These are phyloP conservation scores for Lodderomyces orthopsilosis DNA, from an alignment of 1,139 yeast species.

Conservation along the genomic window DNA sequence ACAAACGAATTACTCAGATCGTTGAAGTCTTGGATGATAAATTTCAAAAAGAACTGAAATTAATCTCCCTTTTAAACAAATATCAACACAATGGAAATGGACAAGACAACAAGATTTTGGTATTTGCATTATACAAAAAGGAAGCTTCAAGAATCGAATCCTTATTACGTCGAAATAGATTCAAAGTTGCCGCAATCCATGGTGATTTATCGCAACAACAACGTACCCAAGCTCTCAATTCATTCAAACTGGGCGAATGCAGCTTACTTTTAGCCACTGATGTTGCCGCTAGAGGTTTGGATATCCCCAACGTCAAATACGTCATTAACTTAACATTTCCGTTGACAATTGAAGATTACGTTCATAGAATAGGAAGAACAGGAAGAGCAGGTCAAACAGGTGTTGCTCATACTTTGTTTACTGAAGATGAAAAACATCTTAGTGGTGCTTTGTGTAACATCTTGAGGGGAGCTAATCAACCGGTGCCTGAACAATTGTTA, in stretches of 20 bases:
- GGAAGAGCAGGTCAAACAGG: conserved; percentile 98
- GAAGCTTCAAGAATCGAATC: conserved; percentile 92
- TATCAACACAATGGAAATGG: conserved; percentile 69
- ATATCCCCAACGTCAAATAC: conserved; percentile 94
- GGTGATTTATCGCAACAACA: conserved; percentile 94
- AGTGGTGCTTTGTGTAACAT: conserved; percentile 94
- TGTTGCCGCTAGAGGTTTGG: conserved; percentile 98
- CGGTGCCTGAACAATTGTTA: conserved; percentile 92
- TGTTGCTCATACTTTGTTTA: conserved; percentile 89
- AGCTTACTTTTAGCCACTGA: conserved; percentile 89
- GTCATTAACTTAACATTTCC: conserved; percentile 97
- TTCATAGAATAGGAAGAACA: conserved; percentile 96
- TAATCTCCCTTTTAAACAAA: conserved; percentile 67
- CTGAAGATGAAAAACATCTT: conserved; percentile 95
- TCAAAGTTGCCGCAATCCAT: conserved; percentile 86
- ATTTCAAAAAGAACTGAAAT: conserved; percentile 70
- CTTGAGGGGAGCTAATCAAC: conserved; percentile 89
- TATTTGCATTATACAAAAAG: conserved; percentile 92
- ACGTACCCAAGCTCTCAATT: conserved; percentile 81
- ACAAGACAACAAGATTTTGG: conserved; percentile 74
- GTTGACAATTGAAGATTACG: conserved; percentile 95
- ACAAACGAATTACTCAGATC: conserved; percentile 86
- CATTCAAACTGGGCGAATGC: conserved; percentile 78
- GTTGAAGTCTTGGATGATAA: conserved; percentile 94
- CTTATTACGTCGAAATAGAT: conserved; percentile 68